A percentile compares a stretch with the other conserved stretches of the same genome.
These are phyloP conservation scores for Ophiosphaerella narmari DNA, from an alignment of 2,329 filamentous ascomycete species.

Conservation along the genomic window DNA sequence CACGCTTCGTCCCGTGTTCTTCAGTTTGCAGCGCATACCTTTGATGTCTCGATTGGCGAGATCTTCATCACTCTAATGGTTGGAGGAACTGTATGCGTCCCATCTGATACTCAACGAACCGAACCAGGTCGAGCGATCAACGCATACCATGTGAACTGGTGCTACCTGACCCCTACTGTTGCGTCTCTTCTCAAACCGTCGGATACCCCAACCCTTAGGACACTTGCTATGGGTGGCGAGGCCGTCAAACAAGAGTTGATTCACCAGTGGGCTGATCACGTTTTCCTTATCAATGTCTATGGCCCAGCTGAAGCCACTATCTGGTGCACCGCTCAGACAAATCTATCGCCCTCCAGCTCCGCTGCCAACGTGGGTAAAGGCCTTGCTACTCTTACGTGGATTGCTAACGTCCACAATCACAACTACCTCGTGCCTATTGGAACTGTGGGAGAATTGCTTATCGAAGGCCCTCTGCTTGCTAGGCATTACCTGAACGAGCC, in stretches of 20 bases:
- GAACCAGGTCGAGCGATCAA: slow-evolving; percentile 41
- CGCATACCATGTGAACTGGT: slow-evolving; percentile 2
- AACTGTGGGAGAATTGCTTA: slow-evolving; percentile 55
- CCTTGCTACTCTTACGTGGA: slow-evolving; percentile 49
- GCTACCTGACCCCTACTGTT: slow-evolving; percentile 5
- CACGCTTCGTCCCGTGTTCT: slow-evolving; percentile 51
- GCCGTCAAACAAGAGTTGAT: slow-evolving; percentile 23
- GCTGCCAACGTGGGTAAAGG: slow-evolving; percentile 49
- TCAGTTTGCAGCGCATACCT: slow-evolving; percentile 52
- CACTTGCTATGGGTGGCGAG: slow-evolving; percentile 11
- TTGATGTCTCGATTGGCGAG: slow-evolving; percentile 46
- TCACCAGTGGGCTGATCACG: slow-evolving; percentile 41
- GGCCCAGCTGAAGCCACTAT: slow-evolving; percentile 47
- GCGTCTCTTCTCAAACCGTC: slow-evolving; percentile 3
- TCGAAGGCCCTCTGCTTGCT: slow-evolving; percentile 57
- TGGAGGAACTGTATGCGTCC: slow-evolving; percentile 57
- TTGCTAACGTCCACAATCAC: slow-evolving; percentile 18
- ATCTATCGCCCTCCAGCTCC: slow-evolving; percentile 24
- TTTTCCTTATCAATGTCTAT: slow-evolving; percentile 47
- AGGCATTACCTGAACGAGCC: slow-evolving; percentile 28
- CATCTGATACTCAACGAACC: slow-evolving; percentile 57
- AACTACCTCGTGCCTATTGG: slow-evolving; percentile 15
- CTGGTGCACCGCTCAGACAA: slow-evolving; percentile 31
- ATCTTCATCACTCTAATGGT: slow-evolving; percentile 53
- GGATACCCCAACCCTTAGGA: slow-evolving; percentile 3